Percentiles rank a stretch among this genome's conserved stretches.
Evolutionary conservation across 139 green algal genomes (phyloP).

Genomic region (Coccomyxa sp.): DNA sequence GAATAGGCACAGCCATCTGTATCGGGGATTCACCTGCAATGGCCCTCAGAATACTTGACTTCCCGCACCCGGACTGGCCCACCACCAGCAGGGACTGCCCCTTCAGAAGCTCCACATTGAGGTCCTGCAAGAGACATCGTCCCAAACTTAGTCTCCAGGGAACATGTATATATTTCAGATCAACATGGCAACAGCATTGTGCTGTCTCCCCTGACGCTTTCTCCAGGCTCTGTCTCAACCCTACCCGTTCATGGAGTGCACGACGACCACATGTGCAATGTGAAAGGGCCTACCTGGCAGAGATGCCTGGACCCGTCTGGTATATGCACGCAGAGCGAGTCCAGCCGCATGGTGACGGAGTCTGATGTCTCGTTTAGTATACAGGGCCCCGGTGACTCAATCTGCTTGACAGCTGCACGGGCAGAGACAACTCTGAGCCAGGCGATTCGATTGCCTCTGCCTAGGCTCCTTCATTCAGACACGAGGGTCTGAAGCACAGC

Average conservation of each 20-base stretch:
- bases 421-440: too few relatives aligned
- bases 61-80: conserved; percentile 63
- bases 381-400: not conserved
- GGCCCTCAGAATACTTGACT: conserved; percentile 59
- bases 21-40: conserved; percentile 38
- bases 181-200: too few relatives aligned
- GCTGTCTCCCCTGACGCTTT: too few relatives aligned
- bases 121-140: conserved; percentile 8
- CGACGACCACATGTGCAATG: too few relatives aligned
- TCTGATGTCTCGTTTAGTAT: not conserved
- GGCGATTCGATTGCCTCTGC: too few relatives aligned
- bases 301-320: not conserved
- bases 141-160: too few relatives aligned
- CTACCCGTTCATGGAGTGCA: too few relatives aligned
- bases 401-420: not conserved
- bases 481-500: too few relatives aligned
- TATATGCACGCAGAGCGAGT: not conserved
- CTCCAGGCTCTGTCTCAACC: too few relatives aligned
- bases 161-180: too few relatives aligned
- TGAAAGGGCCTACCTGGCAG: not conserved
- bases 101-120: conserved; percentile 35
- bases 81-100: conserved; percentile 66
- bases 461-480: too few relatives aligned
- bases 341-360: not conserved
- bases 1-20: too few relatives aligned